Evolutionary conservation across 345 rosid genomes (phyloP).

Genomic region (Brassica nigra): DNA sequence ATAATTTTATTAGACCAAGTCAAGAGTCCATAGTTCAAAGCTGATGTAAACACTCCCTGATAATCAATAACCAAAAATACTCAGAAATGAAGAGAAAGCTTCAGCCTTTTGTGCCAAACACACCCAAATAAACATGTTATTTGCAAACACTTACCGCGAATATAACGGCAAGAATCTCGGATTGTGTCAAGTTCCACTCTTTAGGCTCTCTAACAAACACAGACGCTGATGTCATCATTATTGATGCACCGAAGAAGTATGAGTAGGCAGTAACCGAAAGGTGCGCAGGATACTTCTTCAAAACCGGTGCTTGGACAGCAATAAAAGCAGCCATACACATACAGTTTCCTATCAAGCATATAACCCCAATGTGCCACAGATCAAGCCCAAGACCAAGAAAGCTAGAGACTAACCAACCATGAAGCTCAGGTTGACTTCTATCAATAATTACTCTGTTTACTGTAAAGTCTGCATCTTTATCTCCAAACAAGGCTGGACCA

Average conservation of each 20-base stretch:
- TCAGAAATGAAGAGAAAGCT: not conserved
- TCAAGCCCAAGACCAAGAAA: slow-evolving; percentile 66
- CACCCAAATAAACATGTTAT: not conserved
- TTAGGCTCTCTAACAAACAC: slow-evolving; percentile 60
- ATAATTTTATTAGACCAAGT: slow-evolving; percentile 96
- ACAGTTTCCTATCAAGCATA: slow-evolving; percentile 93
- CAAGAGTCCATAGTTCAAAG: slow-evolving; percentile 82
- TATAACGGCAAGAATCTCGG: slow-evolving; percentile 75
- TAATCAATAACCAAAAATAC: not conserved
- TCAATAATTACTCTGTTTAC: slow-evolving; percentile 48
- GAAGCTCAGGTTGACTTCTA: slow-evolving; percentile 70
- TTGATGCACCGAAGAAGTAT: slow-evolving; percentile 72
- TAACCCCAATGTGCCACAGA: slow-evolving; percentile 83
- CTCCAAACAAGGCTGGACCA: slow-evolving; percentile 81
- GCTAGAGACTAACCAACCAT: slow-evolving; percentile 70
- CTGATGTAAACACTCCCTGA: slow-evolving; percentile 88
- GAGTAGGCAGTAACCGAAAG: slow-evolving; percentile 80
- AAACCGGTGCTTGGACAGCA: slow-evolving; percentile 82
- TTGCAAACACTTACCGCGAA: slow-evolving; percentile 63
- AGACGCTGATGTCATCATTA: slow-evolving; percentile 66
- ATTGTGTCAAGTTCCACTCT: slow-evolving; percentile 75
- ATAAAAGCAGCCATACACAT: slow-evolving; percentile 94
- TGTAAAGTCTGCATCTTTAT: slow-evolving; percentile 45
- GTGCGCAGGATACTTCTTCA: slow-evolving; percentile 76
- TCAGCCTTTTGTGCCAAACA: not conserved